Evolutionary conservation across 1,284 basidiomycete genomes (phyloP), one percentile per base, ranked within the genome.

Genomic region (Rhodotorula sp.): DNA sequence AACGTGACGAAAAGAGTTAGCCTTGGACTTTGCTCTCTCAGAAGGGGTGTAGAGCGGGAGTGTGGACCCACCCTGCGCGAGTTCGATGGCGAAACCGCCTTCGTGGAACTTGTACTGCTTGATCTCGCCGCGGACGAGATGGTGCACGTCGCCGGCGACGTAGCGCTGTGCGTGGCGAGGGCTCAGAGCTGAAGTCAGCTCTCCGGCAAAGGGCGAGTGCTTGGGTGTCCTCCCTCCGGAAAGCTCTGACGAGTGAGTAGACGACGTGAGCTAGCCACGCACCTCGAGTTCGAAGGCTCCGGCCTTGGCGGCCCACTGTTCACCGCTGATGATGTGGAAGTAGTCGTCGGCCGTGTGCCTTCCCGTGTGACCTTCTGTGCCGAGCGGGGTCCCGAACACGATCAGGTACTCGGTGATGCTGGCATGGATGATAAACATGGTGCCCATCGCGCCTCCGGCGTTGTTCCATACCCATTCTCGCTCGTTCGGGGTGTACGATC

Each of bases 71-170:
- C 93, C 95, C 80, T 89, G 83, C 57, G 95, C 95, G 77, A 96
- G 93, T 82, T 99, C 95, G 74, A 99, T 83, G 5, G 95, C 95
- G 82, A 92, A 99, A 80, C 91, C 95, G 18, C 91, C 91, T 75
- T 94, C 87, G 77, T 92, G 91, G 91, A 98, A 95, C 82, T 93
- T 93, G 83, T 99, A 99, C 82, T 99, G 96, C 84, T 96, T 97
- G 65, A 89, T 89, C 2, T 86, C 84, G 12, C 93, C 93, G 45
- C 95, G 84, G 15, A 84, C 86, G 68, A 99, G 83, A 79, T 90
- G 85, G 81, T 99, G 91, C 15, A 96, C 89, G 66, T 86, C 87
- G 8, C 95, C 95, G 3, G 92, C 83, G 4, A 84, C 82, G 80
- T 99, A 99, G 51, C 87, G 79, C 82, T 83, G 69, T 17, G 3